A percentile compares a stretch with the other conserved stretches of the same genome.
phyloP scores from a whole-genome alignment of 805 yeast genomes.

The Metschnikowia lochheadii region DNA sequence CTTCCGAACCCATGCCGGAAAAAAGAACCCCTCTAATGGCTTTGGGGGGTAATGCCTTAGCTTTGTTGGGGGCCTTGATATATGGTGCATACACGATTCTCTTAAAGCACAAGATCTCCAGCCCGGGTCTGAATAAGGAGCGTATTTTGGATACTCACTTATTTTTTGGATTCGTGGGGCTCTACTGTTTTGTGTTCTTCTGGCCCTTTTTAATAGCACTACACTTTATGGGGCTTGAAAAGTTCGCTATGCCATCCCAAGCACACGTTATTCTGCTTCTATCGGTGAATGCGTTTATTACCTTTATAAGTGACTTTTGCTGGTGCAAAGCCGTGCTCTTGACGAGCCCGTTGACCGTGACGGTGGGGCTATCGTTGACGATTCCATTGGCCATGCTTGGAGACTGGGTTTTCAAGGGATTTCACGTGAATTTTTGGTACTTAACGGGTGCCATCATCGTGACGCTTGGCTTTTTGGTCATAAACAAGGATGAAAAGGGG shows the following conservation, averaged over 20 bases:
- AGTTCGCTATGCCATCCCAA: constrained; percentile 64
- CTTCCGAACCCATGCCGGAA: constrained; percentile 9
- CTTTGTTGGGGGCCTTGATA: constrained; percentile 79
- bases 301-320: constrained; percentile 84
- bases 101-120: constrained; percentile 60
- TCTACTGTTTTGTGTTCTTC: constrained; percentile 64
- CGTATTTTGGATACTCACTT: constrained; percentile 75
- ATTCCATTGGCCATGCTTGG: constrained; percentile 91
- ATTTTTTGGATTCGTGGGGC: constrained; percentile 93
- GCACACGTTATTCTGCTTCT: constrained; percentile 50
- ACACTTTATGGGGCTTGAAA: constrained; percentile 61
- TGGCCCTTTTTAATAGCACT: constrained; percentile 81
- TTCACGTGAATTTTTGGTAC: constrained; percentile 58
- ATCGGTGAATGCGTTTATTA: constrained; percentile 63
- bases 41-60: constrained; percentile 72
- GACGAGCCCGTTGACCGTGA: constrained; percentile 92
- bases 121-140: constrained; percentile 51
- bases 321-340: constrained; percentile 95
- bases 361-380: constrained; percentile 89
- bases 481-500: constrained; percentile 72
- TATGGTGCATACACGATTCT: constrained; percentile 90
- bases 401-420: constrained; percentile 70
- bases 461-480: constrained; percentile 74
- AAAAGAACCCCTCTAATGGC: constrained; percentile 16
- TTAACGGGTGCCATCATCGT: constrained; percentile 78